phyloP scores from a whole-genome alignment of 2,329 filamentous ascomycete species.

The Calonectria pseudoturangicola region DNA sequence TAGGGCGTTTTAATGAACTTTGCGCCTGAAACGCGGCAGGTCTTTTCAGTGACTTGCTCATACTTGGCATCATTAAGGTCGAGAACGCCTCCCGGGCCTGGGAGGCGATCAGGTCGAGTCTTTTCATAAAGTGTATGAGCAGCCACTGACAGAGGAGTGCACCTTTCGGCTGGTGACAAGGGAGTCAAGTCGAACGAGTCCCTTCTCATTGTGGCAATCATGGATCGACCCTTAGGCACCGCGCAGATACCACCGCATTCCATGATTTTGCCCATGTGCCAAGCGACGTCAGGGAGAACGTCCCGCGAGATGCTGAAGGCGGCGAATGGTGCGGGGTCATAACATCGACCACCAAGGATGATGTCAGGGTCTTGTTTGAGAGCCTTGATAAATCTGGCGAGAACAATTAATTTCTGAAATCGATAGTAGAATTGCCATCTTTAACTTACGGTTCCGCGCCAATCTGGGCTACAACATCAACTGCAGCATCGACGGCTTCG shows the following conservation, averaged over 20 bases:
- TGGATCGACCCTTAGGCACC: conserved; percentile 65
- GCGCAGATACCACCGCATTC: conserved; percentile 70
- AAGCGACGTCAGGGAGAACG: conserved; percentile 58
- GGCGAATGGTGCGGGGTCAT: conserved; percentile 64
- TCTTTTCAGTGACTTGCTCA: conserved; percentile 58
- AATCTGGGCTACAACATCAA: conserved; percentile 51
- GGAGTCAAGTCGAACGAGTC: conserved; percentile 69
- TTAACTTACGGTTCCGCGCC: conserved; percentile 49
- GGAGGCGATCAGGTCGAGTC: conserved; percentile 67
- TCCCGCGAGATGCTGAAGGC: conserved; percentile 60
- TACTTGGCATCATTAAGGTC: conserved; percentile 64
- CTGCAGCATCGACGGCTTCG: conserved; percentile 45
- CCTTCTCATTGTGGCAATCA: conserved; percentile 62
- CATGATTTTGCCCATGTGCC: conserved; percentile 74
- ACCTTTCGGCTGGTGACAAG: conserved; percentile 61
- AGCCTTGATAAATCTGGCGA: conserved; percentile 48
- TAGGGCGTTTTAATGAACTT: conserved; percentile 62
- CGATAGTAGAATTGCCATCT: not conserved
- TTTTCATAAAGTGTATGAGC: conserved; percentile 74
- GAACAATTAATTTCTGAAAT: not conserved
- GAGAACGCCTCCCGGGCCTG: conserved; percentile 69
- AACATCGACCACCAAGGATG: conserved; percentile 58
- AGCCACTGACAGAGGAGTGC: conserved; percentile 68
- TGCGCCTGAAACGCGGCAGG: conserved; percentile 63
- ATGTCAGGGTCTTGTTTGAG: conserved; percentile 52